These are phyloP conservation scores for Sporisorium scitamineum DNA, from an alignment of 1,284 basidiomycete species.

Conservation along the genomic window DNA sequence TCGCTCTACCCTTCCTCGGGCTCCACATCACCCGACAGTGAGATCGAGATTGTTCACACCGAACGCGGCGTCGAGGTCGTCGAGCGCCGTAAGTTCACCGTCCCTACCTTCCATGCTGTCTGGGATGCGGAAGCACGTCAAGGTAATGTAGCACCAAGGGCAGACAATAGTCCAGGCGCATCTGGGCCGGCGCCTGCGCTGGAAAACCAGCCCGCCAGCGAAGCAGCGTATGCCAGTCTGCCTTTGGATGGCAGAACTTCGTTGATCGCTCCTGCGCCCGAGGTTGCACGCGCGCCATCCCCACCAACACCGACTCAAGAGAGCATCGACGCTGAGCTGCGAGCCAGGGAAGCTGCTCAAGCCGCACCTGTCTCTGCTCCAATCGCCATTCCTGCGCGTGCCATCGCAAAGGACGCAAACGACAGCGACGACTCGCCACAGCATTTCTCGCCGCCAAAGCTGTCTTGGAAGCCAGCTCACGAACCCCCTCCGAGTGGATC, in stretches of 20 bases:
- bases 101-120: conserved; percentile 78
- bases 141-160: background rate
- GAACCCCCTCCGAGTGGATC: conserved; percentile 70
- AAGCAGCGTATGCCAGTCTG: conserved; percentile 81
- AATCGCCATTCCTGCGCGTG: conserved; percentile 12
- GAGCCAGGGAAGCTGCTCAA: conserved; percentile 7
- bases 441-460: conserved; percentile 60
- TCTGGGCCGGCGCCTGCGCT: background rate
- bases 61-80: conserved; percentile 67
- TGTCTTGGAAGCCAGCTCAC: conserved; percentile 72
- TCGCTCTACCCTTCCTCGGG: conserved; percentile 77
- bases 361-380: conserved; percentile 11
- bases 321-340: conserved; percentile 29
- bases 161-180: background rate
- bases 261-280: conserved; percentile 77
- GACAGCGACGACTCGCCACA: conserved; percentile 31
- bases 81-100: conserved; percentile 74
- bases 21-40: conserved; percentile 55
- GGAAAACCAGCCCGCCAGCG: conserved; percentile 58
- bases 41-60: conserved; percentile 56
- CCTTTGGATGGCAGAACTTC: conserved; percentile 87
- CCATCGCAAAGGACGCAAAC: background rate
- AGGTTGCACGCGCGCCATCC: conserved; percentile 53
- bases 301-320: conserved; percentile 44
- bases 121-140: conserved; percentile 75